Conservation (phyloP, 805 yeast genomes). For the Clavispora fructus region DNA sequence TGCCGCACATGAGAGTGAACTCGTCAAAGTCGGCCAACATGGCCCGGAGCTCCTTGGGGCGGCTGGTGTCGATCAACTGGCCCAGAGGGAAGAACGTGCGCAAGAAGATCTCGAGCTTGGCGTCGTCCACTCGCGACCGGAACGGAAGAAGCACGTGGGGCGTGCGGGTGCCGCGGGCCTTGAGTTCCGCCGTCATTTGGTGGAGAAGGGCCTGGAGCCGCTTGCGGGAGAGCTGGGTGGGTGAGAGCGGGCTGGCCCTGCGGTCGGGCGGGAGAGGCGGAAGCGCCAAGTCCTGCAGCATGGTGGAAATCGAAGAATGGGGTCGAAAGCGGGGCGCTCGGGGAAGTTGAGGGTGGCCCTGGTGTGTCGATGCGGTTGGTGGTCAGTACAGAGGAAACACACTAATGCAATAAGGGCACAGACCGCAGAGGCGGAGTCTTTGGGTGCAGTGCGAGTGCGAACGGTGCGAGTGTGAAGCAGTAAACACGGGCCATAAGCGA, state of each 20-base stretch:
- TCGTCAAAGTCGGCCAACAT: constrained; percentile 53
- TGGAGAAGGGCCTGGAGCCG: constrained; percentile 66
- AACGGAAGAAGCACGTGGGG: constrained; percentile 76
- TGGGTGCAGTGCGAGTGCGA: neutral
- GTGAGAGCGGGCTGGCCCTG: constrained; percentile 8
- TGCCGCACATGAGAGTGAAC: constrained; percentile 63
- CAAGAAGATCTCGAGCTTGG: constrained; percentile 53
- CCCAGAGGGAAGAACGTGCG: constrained; percentile 57
- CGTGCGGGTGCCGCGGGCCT: constrained; percentile 52
- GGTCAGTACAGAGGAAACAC: too few species aligned
- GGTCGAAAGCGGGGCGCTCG: too few species aligned
- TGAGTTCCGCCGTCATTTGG: constrained; percentile 65
- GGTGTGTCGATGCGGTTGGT: neutral
- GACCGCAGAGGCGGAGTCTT: neutral
- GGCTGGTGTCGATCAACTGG: constrained; percentile 26
- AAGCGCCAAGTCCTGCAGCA: constrained; percentile 3
- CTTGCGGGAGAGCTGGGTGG: constrained; percentile 51
- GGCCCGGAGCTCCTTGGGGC: constrained; percentile 34
- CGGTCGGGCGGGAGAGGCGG: constrained; percentile 6
- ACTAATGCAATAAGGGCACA: too few species aligned
- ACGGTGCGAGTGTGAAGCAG: neutral
- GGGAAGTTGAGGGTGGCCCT: too few species aligned
- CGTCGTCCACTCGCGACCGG: constrained; percentile 63
- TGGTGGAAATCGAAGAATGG: neutral
- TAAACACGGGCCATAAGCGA: neutral